Percentiles rank a stretch among this genome's conserved stretches.
Evolutionary conservation across 176 grass and related monocot genomes (phyloP).

Genomic region (Zizania latifolia): DNA sequence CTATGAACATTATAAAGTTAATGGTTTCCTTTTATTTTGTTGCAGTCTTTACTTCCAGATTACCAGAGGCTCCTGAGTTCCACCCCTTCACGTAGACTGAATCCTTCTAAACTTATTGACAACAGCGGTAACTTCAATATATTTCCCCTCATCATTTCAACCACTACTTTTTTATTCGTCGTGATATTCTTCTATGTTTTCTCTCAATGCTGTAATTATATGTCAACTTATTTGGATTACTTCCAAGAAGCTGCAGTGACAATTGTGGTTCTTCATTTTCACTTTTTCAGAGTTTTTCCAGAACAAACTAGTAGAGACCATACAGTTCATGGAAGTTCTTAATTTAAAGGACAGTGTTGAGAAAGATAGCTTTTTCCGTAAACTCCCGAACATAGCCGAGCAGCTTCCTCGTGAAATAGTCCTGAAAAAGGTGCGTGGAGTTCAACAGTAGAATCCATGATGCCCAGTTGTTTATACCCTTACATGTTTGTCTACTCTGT

Average conservation of each 20-base stretch:
- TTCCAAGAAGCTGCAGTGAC: neutral
- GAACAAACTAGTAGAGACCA: slow-evolving; percentile 97
- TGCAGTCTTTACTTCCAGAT: slow-evolving; percentile 94
- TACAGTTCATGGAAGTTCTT: slow-evolving; percentile 97
- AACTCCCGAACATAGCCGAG: slow-evolving; percentile 93
- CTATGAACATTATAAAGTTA: neutral
- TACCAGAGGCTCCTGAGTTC: slow-evolving; percentile 98
- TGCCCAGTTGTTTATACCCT: neutral
- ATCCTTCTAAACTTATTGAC: slow-evolving; percentile 98
- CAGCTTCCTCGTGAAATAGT: slow-evolving; percentile 96
- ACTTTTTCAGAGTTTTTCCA: slow-evolving; percentile 99
- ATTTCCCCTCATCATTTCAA: slow-evolving; percentile 3
- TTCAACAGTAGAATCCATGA: neutral
- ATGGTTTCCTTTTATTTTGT: slow-evolving; percentile 18
- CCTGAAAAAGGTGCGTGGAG: slow-evolving; percentile 79
- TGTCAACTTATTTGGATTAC: neutral
- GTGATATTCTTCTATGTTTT: neutral
- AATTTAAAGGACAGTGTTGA: slow-evolving; percentile 98
- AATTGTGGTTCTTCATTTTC: slow-evolving; percentile 26
- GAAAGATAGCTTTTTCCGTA: slow-evolving; percentile 96
- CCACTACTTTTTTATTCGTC: neutral
- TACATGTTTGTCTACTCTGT: slow-evolving; percentile 25
- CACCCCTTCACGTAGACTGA: slow-evolving; percentile 78
- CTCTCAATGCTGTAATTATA: neutral
- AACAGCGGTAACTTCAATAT: slow-evolving; percentile 68